Conservation (phyloP, 352 stramenopile species). For the Pythium myriotylum region DNA sequence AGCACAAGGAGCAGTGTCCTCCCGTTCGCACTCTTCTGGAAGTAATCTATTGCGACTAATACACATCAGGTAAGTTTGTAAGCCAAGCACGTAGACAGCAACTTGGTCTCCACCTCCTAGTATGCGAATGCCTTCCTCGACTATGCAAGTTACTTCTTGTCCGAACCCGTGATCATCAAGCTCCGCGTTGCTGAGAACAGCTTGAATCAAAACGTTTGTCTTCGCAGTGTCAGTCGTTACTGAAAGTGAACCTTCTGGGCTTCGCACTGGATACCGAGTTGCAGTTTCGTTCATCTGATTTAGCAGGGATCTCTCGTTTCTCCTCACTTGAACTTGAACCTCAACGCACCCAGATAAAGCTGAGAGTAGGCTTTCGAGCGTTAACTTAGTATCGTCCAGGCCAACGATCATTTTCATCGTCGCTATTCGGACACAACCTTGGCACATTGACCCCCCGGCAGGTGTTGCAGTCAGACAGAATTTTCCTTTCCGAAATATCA, state of each 20-base stretch:
- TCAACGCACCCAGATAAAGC: conserved; percentile 34
- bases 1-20: conserved; percentile 21
- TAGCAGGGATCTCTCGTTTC: conserved; percentile 35
- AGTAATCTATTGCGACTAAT: conserved; percentile 23
- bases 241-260: conserved; percentile 14
- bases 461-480: conserved; percentile 17
- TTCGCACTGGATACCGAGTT: conserved; percentile 20
- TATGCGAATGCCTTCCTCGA: conserved; percentile 29
- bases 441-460: conserved; percentile 67
- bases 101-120: conserved; percentile 31
- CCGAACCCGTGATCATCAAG: conserved; percentile 21
- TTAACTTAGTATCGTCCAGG: conserved; percentile 6
- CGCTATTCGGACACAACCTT: conserved; percentile 57
- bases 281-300: conserved; percentile 32
- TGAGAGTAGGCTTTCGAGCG: conserved; percentile 25
- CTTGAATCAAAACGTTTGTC: conserved; percentile 42
- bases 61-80: background rate
- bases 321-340: conserved; percentile 28
- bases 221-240: conserved; percentile 30
- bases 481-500: conserved; percentile 26
- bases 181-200: conserved; percentile 22
- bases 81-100: too few relatives aligned
- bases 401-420: conserved; percentile 61
- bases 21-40: conserved; percentile 14
- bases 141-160: conserved; percentile 21